Evolutionary conservation across 768 basidiomycete species (phyloP).

Genomic region (Lactifluus subvellereus): DNA sequence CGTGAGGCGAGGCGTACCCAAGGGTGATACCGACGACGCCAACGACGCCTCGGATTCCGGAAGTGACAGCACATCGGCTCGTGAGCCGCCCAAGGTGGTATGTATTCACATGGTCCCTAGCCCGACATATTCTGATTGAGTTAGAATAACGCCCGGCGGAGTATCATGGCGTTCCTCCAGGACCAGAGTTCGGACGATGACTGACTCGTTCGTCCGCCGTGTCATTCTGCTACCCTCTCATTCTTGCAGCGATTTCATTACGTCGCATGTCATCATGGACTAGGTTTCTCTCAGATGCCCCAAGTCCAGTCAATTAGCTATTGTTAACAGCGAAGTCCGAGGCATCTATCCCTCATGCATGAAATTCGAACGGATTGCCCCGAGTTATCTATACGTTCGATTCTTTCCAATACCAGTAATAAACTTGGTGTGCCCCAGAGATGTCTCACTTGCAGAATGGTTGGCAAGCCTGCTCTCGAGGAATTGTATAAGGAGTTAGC

Average conservation of each 20-base stretch:
- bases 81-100: conserved; percentile 4
- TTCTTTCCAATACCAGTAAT: background rate
- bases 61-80: conserved; percentile 23
- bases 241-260: background rate
- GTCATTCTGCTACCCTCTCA: background rate
- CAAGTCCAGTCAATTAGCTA: background rate
- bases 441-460: background rate
- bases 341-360: background rate
- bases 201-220: conserved; percentile 26
- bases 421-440: background rate
- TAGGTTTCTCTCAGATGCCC: background rate
- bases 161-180: conserved; percentile 65
- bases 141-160: conserved; percentile 45
- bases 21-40: conserved; percentile 26
- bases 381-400: background rate
- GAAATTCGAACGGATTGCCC: background rate
- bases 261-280: background rate
- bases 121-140: background rate
- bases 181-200: conserved; percentile 63
- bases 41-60: conserved; percentile 34
- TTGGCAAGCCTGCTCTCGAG: background rate
- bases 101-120: background rate
- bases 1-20: conserved; percentile 18
- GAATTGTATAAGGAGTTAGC: background rate
- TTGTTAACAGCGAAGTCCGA: background rate